Percentiles rank a stretch among this genome's conserved stretches.
phyloP scores from a whole-genome alignment of 495 filamentous ascomycete species.

The Parathielavia appendiculata region DNA sequence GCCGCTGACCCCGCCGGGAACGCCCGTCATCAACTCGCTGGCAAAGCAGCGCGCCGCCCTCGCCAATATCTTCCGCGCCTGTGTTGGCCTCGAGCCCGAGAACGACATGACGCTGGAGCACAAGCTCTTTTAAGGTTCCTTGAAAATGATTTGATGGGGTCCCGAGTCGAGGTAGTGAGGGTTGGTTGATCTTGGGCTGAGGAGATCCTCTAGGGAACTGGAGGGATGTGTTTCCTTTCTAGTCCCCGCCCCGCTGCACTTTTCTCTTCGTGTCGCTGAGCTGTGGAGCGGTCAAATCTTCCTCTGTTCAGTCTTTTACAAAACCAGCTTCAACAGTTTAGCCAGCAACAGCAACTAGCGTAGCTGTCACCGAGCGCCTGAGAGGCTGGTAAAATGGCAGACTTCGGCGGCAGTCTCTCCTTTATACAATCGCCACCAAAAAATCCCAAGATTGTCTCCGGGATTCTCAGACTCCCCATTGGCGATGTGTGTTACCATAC shows the following conservation, averaged over 20 bases:
- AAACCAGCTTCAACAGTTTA: too few relatives aligned
- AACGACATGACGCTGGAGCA: slow-evolving; percentile 99
- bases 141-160: background rate
- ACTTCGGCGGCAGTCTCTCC: background rate
- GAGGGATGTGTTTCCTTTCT: background rate
- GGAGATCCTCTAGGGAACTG: background rate
- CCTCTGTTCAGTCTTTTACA: background rate
- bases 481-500: background rate
- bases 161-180: too few relatives aligned
- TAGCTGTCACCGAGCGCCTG: background rate
- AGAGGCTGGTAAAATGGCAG: background rate
- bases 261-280: slow-evolving; percentile 9
- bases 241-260: background rate
- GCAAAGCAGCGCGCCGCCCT: slow-evolving; percentile 93
- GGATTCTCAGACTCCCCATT: background rate
- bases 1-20: slow-evolving; percentile 89
- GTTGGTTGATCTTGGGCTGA: background rate
- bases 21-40: slow-evolving; percentile 92
- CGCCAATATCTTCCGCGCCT: slow-evolving; percentile 98
- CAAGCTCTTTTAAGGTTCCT: slow-evolving; percentile 70
- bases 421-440: background rate
- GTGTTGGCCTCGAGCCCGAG: slow-evolving; percentile 95
- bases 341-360: background rate
- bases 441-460: background rate
- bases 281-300: background rate